Percentiles rank a stretch among this genome's conserved stretches.
Conservation (phyloP, 208 protist species). For the Leishmania mexicana region DNA sequence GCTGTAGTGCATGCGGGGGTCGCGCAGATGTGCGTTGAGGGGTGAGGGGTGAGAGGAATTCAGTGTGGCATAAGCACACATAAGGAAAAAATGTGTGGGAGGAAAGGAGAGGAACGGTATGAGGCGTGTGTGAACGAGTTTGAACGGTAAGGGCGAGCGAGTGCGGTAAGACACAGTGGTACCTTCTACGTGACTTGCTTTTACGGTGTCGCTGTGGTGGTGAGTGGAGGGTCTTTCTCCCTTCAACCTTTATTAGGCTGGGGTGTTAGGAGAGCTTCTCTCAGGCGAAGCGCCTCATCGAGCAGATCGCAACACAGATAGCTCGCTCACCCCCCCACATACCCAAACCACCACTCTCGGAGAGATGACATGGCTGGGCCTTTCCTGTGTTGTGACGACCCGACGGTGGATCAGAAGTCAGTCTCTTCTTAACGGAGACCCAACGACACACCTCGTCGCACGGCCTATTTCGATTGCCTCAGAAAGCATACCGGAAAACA, state of each 20-base stretch:
- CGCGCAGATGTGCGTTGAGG: neutral
- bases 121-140: neutral
- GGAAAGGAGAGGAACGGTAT: neutral
- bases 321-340: neutral
- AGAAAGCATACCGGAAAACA: neutral
- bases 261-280: neutral
- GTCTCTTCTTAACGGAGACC: neutral
- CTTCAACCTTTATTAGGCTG: neutral
- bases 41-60: neutral
- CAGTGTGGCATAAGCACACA: neutral
- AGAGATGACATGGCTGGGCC: neutral
- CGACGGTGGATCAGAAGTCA: neutral
- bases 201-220: neutral
- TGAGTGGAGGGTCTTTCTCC: neutral
- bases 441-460: neutral
- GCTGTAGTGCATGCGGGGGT: neutral
- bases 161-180: neutral
- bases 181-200: neutral
- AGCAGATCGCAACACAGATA: neutral
- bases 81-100: neutral
- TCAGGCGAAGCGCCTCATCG: neutral
- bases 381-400: neutral
- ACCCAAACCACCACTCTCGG: neutral
- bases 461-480: neutral
- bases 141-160: neutral